Percentiles rank a stretch among this genome's conserved stretches.
Evolutionary conservation across 176 grass and related monocot genomes (phyloP).

Genomic region (Puya raimondii): DNA sequence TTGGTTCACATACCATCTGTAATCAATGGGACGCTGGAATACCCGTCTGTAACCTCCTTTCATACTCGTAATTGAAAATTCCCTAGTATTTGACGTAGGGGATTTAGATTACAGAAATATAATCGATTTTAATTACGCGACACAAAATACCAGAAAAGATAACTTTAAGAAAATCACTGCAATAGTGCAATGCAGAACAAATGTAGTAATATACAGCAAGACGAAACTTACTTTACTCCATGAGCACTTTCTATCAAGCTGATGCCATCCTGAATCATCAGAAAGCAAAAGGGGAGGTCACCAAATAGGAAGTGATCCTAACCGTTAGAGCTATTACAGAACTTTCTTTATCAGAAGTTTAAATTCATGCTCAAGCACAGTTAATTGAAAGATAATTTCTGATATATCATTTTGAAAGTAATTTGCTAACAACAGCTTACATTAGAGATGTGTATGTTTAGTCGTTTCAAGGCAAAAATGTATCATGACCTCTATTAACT

Average conservation of each 20-base stretch:
- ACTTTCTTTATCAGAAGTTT: too few species aligned
- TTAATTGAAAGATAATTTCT: too few species aligned
- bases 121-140: neutral
- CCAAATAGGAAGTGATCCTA: neutral
- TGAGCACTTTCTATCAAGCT: slow-evolving; percentile 82
- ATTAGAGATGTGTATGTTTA: too few species aligned
- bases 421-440: too few species aligned
- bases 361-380: too few species aligned
- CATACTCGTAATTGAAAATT: slow-evolving; percentile 91
- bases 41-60: slow-evolving; percentile 88
- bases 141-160: neutral
- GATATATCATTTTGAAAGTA: too few species aligned
- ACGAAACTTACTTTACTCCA: slow-evolving; percentile 73
- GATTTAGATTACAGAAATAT: slow-evolving; percentile 6
- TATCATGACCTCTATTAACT: too few species aligned
- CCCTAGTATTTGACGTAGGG: slow-evolving; percentile 43
- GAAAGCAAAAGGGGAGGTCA: slow-evolving; percentile 15
- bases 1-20: slow-evolving; percentile 49
- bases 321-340: neutral
- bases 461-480: too few species aligned
- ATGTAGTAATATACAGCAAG: slow-evolving; percentile 6
- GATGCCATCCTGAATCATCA: slow-evolving; percentile 84
- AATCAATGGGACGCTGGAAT: slow-evolving; percentile 79
- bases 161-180: slow-evolving; percentile 1
- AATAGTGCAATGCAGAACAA: neutral